Evolutionary conservation across 75 land plant genomes (phyloP).

Genomic region (Pinus tabuliformis): DNA sequence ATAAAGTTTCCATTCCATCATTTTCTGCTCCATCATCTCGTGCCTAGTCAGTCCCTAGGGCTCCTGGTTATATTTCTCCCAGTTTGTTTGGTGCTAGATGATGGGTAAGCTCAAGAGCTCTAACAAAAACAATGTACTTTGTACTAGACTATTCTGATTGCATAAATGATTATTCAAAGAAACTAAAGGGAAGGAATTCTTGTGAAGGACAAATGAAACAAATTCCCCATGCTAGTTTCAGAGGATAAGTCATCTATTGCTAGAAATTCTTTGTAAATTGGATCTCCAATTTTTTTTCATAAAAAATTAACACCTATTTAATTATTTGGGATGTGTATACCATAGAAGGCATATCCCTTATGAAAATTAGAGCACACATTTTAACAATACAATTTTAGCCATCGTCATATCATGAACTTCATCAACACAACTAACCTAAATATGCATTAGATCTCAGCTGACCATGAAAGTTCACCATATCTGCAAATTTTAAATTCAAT

Average conservation of each 20-base stretch:
- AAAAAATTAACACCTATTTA: slow-evolving; percentile 57
- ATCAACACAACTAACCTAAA: slow-evolving; percentile 50
- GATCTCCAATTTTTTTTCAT: slow-evolving; percentile 51
- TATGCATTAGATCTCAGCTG: slow-evolving; percentile 30
- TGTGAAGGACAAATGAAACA: slow-evolving; percentile 40
- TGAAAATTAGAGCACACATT: slow-evolving; percentile 43
- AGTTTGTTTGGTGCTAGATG: background rate
- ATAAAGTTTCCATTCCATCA: slow-evolving; percentile 3
- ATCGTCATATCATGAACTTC: slow-evolving; percentile 76
- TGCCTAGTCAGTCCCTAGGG: too few relatives aligned
- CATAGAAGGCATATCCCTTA: slow-evolving; percentile 68
- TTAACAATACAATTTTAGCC: slow-evolving; percentile 63
- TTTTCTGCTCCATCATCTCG: slow-evolving; percentile 7
- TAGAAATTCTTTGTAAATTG: slow-evolving; percentile 55
- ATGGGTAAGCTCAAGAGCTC: slow-evolving; percentile 15
- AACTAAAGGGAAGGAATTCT: slow-evolving; percentile 8
- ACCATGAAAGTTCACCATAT: slow-evolving; percentile 44
- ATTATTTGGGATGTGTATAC: slow-evolving; percentile 80
- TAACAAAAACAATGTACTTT: slow-evolving; percentile 14
- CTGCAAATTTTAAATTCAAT: slow-evolving; percentile 64
- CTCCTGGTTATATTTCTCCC: slow-evolving; percentile 7
- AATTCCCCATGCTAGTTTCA: slow-evolving; percentile 15
- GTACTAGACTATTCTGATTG: slow-evolving; percentile 14
- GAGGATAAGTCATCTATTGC: slow-evolving; percentile 4
- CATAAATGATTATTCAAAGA: slow-evolving; percentile 13